These are phyloP conservation scores for Hyphopichia pseudoburtonii DNA, from an alignment of 1,139 yeast genomes.

Conservation along the genomic window DNA sequence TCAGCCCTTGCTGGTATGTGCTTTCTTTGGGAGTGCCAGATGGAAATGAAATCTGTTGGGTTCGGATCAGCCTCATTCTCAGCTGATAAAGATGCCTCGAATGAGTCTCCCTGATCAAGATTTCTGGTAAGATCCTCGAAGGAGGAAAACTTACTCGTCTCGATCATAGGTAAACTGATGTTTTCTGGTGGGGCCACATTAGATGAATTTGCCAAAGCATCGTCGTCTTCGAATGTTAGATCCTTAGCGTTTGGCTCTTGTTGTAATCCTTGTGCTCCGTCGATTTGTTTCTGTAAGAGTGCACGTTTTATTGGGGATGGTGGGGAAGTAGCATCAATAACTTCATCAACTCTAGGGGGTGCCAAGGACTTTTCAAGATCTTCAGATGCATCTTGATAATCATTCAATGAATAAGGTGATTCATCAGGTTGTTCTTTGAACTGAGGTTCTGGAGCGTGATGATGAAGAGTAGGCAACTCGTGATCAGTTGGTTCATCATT, in stretches of 20 bases:
- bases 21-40: constrained; percentile 45
- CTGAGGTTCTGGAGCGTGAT: constrained; percentile 2
- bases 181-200: constrained; percentile 43
- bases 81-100: constrained; percentile 45
- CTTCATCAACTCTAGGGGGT: constrained; percentile 20
- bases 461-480: constrained; percentile 7
- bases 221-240: constrained; percentile 8
- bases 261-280: constrained; percentile 4
- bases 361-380: constrained; percentile 18
- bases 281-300: neutral
- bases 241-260: constrained; percentile 3
- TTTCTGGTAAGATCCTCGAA: constrained; percentile 39
- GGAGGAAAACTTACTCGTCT: constrained; percentile 29
- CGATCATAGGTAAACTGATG: constrained; percentile 40
- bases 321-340: constrained; percentile 20
- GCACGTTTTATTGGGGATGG: constrained; percentile 17
- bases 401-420: neutral
- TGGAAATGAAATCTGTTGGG: constrained; percentile 34
- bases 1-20: constrained; percentile 13
- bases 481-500: constrained; percentile 24
- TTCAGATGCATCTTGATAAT: constrained; percentile 12
- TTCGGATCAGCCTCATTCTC: constrained; percentile 37
- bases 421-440: neutral
- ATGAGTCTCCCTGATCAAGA: constrained; percentile 21
- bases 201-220: constrained; percentile 40